A percentile compares a stretch with the other conserved stretches of the same genome.
phyloP scores from a whole-genome alignment of 2,329 filamentous ascomycete species.

The Verticillium nubilum region DNA sequence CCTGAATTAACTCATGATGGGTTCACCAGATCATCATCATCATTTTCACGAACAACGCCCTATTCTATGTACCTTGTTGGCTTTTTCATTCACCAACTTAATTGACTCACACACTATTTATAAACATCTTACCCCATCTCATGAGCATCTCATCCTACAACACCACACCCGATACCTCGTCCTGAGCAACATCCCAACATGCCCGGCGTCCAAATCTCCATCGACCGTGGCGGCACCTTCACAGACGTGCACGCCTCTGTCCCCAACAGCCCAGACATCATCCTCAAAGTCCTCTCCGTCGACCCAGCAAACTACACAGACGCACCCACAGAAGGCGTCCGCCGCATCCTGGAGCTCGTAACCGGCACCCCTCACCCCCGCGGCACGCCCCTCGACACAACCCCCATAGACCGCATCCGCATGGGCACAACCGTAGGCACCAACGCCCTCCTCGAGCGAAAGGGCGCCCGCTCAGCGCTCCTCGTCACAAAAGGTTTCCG shows the following conservation, averaged over 20 bases:
- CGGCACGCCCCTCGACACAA: constrained; percentile 26
- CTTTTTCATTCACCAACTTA: background rate
- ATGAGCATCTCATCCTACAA: background rate
- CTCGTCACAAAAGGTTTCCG: constrained; percentile 69
- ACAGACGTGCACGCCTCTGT: constrained; percentile 66
- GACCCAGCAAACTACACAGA: constrained; percentile 69
- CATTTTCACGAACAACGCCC: background rate
- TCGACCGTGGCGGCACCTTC: constrained; percentile 47
- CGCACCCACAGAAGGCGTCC: constrained; percentile 68
- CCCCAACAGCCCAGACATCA: constrained; percentile 58
- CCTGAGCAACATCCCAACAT: background rate
- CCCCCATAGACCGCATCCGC: constrained; percentile 56
- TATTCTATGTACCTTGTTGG: background rate
- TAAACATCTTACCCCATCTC: too few species aligned
- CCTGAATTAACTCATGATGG: background rate
- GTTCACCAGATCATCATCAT: background rate
- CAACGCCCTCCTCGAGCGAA: constrained; percentile 69
- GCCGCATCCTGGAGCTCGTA: constrained; percentile 33
- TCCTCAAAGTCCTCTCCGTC: constrained; percentile 68
- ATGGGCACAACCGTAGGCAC: constrained; percentile 81
- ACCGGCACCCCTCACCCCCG: constrained; percentile 24
- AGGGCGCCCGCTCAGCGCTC: constrained; percentile 66
- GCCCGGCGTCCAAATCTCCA: constrained; percentile 1
- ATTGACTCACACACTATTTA: too few species aligned
- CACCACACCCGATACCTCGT: background rate